Base-by-base conservation (phyloP, 352 stramenopile genomes). In the Phytopythium kandeliae region DNA sequence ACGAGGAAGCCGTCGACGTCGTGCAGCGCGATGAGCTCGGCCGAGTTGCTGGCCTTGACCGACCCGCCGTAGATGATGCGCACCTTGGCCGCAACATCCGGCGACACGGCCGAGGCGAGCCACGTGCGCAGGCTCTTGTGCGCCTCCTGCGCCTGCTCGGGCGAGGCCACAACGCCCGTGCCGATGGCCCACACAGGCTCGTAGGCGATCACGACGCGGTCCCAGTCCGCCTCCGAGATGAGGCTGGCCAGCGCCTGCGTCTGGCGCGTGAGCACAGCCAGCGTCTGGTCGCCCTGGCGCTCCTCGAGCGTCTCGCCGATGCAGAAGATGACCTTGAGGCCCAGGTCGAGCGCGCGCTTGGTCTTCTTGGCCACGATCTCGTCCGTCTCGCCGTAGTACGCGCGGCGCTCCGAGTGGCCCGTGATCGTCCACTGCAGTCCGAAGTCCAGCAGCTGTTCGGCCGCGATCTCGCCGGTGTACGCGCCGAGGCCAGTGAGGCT, bases 151-250 rank as follows among this genome's bases (percentile, higher is more conserved):
- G 92, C 93, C 71, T 97, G 92, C 56, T 96, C 90, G 22, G 92
- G 90, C 24, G 91, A 95, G 26, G 91, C 92, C 26, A 92, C 95
- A 21, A 97, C 76, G 26, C 94, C 94, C 56, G 94, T 98, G 65
- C 92, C 93, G 59, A 98, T 98, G 50, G 93, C 93, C 93, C 93
- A 98, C 54, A 98, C 95, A 38, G 93, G 93, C 75, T 96, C 86
- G 62, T 98, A 97, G 5, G 92, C 95, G 58, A 98, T 89, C n/a
- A 97, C 92, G 44, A 98, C 62, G 46, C 63, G 65, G 19, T 64
- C 48, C 71, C 71, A 83, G 49, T 80, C 63, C 15, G 86, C 65
- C 46, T 94, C 84, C 24, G 57, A 73, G 41, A 98, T 76, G n/a
- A 86, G 71, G 67, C 86, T 74, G 50, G 83, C 72, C 35, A 96